A percentile compares a stretch with the other conserved stretches of the same genome.
Evolutionary conservation across 495 filamentous ascomycete species (phyloP).

Genomic region (Penicillium malachiteum): DNA sequence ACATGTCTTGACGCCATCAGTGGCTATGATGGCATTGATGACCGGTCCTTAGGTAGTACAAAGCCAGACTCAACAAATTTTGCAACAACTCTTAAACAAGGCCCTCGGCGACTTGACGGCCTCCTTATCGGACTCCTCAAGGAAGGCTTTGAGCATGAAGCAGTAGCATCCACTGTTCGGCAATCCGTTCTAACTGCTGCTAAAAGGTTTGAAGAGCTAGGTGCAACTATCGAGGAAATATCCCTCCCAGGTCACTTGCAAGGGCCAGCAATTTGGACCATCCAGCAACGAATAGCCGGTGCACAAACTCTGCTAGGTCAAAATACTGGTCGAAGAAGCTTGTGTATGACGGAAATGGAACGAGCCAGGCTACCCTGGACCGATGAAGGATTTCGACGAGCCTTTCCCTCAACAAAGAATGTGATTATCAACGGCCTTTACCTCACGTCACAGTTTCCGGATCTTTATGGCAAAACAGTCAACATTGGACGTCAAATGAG

Average conservation of each 20-base stretch:
- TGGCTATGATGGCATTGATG: constrained; percentile 58
- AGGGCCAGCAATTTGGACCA: constrained; percentile 51
- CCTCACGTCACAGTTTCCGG: constrained; percentile 35
- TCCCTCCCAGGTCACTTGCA: constrained; percentile 52
- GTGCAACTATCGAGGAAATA: constrained; percentile 51
- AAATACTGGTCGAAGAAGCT: constrained; percentile 37
- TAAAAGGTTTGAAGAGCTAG: constrained; percentile 47
- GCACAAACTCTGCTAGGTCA: constrained; percentile 40
- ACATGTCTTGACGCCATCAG: constrained; percentile 51
- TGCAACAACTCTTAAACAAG: constrained; percentile 32
- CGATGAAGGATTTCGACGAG: constrained; percentile 30
- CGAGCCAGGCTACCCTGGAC: constrained; percentile 31
- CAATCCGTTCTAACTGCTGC: constrained; percentile 42
- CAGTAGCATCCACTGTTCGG: constrained; percentile 43
- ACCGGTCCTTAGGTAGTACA: constrained; percentile 46
- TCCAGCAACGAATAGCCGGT: constrained; percentile 42
- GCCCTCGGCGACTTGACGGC: constrained; percentile 37
- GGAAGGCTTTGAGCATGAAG: constrained; percentile 48
- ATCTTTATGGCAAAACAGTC: constrained; percentile 39
- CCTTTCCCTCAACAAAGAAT: constrained; percentile 44
- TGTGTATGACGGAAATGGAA: constrained; percentile 42
- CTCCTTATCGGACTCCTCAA: constrained; percentile 52
- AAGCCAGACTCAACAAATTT: constrained; percentile 42
- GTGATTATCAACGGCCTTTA: constrained; percentile 44
- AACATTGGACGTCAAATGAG: constrained; percentile 43